Evolutionary conservation across 1,139 yeast species (phyloP).

Genomic region (Kurtzmaniella quercitrusa): DNA sequence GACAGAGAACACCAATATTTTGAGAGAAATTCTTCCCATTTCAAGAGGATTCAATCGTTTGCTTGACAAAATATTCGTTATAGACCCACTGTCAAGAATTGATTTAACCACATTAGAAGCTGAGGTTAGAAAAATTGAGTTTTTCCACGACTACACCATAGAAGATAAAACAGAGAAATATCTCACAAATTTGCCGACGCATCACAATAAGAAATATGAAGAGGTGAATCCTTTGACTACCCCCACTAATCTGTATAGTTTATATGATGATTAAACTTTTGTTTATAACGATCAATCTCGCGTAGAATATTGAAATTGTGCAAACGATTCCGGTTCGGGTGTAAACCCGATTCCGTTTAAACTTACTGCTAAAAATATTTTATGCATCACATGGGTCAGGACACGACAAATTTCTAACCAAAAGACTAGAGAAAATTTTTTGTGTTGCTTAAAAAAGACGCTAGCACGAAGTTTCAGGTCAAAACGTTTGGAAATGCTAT

Average conservation of each 20-base stretch:
- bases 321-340: no score
- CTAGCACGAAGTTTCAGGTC: no score
- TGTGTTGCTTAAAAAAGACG: no score
- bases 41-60: constrained; percentile 56
- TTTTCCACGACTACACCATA: constrained; percentile 25
- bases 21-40: constrained; percentile 56
- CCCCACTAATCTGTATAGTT: constrained; percentile 1
- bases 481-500: no score
- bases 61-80: constrained; percentile 49
- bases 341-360: no score
- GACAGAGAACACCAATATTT: constrained; percentile 22
- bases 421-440: no score
- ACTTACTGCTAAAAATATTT: no score
- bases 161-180: not conserved
- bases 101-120: constrained; percentile 43
- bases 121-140: constrained; percentile 37
- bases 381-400: no score
- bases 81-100: constrained; percentile 65
- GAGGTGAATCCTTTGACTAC: not conserved
- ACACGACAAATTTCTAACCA: no score
- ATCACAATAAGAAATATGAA: not conserved
- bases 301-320: no score
- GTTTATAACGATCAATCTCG: not conserved
- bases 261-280: not conserved
- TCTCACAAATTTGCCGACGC: not conserved